Percentiles rank a stretch among this genome's conserved stretches.
Conservation (phyloP, 2,329 filamentous ascomycete species). For the Aspergillus jensenii region DNA sequence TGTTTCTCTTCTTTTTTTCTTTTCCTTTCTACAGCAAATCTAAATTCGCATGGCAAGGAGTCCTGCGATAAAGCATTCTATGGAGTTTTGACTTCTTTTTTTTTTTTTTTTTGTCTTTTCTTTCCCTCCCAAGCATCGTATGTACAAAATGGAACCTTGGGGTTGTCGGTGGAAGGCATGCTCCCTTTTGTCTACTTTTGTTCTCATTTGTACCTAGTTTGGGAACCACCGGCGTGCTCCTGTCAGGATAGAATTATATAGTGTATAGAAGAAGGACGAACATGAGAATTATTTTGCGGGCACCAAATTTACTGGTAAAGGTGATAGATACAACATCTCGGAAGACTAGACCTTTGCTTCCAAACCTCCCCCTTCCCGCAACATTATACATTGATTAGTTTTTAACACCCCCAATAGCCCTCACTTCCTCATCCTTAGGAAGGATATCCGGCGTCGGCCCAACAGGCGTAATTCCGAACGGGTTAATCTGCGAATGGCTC, state of each 20-base stretch:
- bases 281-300: background rate
- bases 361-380: background rate
- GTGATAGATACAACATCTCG: background rate
- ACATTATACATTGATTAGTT: background rate
- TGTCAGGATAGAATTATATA: constrained; percentile 13
- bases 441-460: constrained; percentile 83
- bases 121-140: constrained; percentile 10
- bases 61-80: constrained; percentile 29
- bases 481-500: constrained; percentile 66
- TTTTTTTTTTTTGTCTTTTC: constrained; percentile 15
- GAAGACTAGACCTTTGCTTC: background rate
- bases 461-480: constrained; percentile 72
- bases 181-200: constrained; percentile 1
- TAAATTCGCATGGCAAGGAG: constrained; percentile 35
- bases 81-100: constrained; percentile 23
- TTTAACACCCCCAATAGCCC: constrained; percentile 20
- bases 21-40: constrained; percentile 9
- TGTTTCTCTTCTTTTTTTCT: background rate
- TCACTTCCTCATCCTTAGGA: constrained; percentile 73
- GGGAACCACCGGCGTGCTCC: constrained; percentile 1
- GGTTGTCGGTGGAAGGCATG: background rate
- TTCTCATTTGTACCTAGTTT: constrained; percentile 17
- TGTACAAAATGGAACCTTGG: constrained; percentile 16
- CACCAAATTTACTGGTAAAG: background rate
- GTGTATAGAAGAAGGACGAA: constrained; percentile 13